A percentile compares a stretch with the other conserved stretches of the same genome.
Evolutionary conservation across 1,139 yeast genomes (phyloP).

Genomic region (Diutina rugosa): DNA sequence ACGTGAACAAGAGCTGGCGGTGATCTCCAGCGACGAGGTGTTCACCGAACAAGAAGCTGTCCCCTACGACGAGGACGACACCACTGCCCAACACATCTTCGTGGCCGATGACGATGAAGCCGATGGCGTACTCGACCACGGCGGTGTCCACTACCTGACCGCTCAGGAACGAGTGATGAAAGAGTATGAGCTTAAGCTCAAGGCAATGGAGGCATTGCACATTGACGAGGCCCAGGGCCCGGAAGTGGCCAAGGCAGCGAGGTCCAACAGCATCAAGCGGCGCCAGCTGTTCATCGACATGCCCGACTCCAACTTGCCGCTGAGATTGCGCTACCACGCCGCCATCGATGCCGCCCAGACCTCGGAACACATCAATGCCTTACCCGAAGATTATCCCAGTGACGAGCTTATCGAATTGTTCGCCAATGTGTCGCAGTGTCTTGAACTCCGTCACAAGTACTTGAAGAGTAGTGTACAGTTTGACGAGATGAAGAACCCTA

Average conservation of each 20-base stretch:
- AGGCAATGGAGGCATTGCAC: conserved; percentile 47
- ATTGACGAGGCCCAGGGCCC: conserved; percentile 5
- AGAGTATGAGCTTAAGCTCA: conserved; percentile 59
- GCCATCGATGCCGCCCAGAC: conserved; percentile 8
- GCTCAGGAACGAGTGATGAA: conserved; percentile 55
- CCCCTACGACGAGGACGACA: neutral
- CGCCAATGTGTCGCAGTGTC: conserved; percentile 55
- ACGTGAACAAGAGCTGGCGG: neutral
- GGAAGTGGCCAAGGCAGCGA: conserved; percentile 2
- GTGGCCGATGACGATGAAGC: neutral
- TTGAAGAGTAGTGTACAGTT: conserved; percentile 55
- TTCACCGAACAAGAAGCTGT: neutral
- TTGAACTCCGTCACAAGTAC: conserved; percentile 68
- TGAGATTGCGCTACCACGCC: conserved; percentile 11
- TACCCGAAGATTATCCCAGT: conserved; percentile 57
- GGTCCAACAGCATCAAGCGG: conserved; percentile 9
- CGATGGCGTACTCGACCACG: neutral
- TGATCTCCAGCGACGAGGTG: neutral
- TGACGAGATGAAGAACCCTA: conserved; percentile 66
- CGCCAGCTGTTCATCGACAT: conserved; percentile 42
- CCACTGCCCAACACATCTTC: neutral
- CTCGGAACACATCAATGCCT: conserved; percentile 29
- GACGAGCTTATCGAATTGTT: conserved; percentile 62
- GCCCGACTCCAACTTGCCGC: conserved; percentile 12
- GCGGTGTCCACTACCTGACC: conserved; percentile 47